Evolutionary conservation across 768 basidiomycete genomes (phyloP), one percentile per base, ranked within the genome.

Genomic region (Harrya chromipes): DNA sequence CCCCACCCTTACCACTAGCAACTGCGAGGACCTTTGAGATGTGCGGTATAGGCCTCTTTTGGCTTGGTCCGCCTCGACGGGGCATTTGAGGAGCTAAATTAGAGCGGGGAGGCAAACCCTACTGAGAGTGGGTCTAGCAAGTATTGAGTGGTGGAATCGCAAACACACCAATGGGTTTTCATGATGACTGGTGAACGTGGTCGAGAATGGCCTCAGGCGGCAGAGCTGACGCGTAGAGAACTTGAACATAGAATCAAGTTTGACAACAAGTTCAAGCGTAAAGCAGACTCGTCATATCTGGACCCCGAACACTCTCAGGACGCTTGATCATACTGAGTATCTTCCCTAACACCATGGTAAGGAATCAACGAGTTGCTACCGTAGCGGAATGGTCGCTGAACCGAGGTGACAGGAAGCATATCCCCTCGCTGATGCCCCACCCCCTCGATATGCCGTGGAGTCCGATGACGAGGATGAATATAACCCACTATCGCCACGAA

Each of bases 1-100:
- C 94, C 2, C 94, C 94, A 21, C 95, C 95, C 63, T 97, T 97
- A 5, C 93, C 94, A 55, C 89, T 91, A 8, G 93, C 89, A 0
- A 97, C 91, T 2, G 81, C 86, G 4, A 97, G 63, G 14, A 94
- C 83, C 53, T 84, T 83, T 57, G 84, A 83, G 7, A 93, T 94
- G 57, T 95, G 73, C 1, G 84, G 76, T 43, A 90, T 81, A 1
- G 72, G 61, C 29, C 81, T 70, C 64, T 82, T 85, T 50, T 73
- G 68, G 21, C 80, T 73, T 1, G 75, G 74, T 4, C 77, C 80
- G 1, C 75, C 71, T 54, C 76, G 72, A 26, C 85, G 76, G 17
- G 85, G 84, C 56, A 87, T 79, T 60, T 81, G 77, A 7, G 85
- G 84, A 16, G 78, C 68, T 31, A 69, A 57, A 68, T 42, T 54